Conservation (phyloP, 2,329 filamentous ascomycete species). For the Cladorrhinum sp. region DNA sequence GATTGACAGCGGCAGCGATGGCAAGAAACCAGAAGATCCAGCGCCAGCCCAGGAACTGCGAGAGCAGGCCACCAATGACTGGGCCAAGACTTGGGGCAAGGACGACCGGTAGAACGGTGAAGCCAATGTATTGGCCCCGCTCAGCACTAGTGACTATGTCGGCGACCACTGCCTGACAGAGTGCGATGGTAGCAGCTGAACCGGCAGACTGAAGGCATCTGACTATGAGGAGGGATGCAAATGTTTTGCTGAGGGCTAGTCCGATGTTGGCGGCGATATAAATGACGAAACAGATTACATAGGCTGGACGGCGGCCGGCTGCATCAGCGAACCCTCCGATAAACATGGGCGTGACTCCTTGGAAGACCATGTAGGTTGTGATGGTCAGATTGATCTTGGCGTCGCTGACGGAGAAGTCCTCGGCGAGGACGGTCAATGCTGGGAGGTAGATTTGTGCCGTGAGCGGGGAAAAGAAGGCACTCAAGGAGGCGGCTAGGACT, state of each 20-base stretch:
- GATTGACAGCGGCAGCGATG: constrained; percentile 30
- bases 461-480: background rate
- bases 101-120: constrained; percentile 47
- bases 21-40: constrained; percentile 21
- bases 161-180: constrained; percentile 57
- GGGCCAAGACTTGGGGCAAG: constrained; percentile 32
- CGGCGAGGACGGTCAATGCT: constrained; percentile 38
- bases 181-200: constrained; percentile 56
- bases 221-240: constrained; percentile 45
- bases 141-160: constrained; percentile 63
- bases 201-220: constrained; percentile 58
- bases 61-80: constrained; percentile 17
- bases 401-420: constrained; percentile 32
- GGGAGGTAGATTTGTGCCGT: constrained; percentile 42
- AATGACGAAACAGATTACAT: constrained; percentile 44
- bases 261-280: constrained; percentile 46
- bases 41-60: constrained; percentile 17
- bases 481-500: background rate
- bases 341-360: constrained; percentile 48
- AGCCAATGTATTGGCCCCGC: constrained; percentile 57
- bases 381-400: constrained; percentile 39
- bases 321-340: constrained; percentile 49
- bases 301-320: constrained; percentile 47
- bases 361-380: constrained; percentile 48
- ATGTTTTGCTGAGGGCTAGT: constrained; percentile 42